Evolutionary conservation across 345 rosid genomes (phyloP).

Genomic region (Gossypium sturtianum): DNA sequence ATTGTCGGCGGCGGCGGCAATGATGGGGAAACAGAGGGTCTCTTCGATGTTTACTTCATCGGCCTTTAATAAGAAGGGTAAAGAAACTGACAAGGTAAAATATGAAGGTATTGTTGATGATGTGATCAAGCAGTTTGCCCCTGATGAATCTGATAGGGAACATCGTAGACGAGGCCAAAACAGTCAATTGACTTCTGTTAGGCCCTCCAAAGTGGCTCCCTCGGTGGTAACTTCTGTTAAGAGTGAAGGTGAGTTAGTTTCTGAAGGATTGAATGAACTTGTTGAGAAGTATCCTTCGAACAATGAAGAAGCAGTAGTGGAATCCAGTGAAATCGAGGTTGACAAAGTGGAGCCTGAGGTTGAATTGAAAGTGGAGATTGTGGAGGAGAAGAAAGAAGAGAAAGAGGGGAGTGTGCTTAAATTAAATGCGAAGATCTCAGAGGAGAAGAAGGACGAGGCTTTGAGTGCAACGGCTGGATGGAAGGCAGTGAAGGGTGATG

Average conservation of each 20-base stretch:
- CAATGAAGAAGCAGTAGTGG: neutral
- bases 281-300: slow-evolving; percentile 17
- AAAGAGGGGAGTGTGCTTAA: slow-evolving; percentile 26
- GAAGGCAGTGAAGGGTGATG: slow-evolving; percentile 54
- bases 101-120: slow-evolving; percentile 72
- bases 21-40: slow-evolving; percentile 80
- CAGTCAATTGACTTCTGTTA: slow-evolving; percentile 4
- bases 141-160: slow-evolving; percentile 69
- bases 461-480: slow-evolving; percentile 83
- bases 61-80: slow-evolving; percentile 59
- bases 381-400: slow-evolving; percentile 18
- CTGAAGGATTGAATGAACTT: slow-evolving; percentile 8
- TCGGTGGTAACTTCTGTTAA: slow-evolving; percentile 12
- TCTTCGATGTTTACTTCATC: slow-evolving; percentile 77
- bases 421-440: slow-evolving; percentile 65
- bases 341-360: slow-evolving; percentile 28
- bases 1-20: slow-evolving; percentile 68
- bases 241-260: slow-evolving; percentile 25
- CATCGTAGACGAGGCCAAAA: slow-evolving; percentile 47
- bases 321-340: neutral
- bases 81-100: slow-evolving; percentile 54
- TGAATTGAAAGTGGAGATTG: slow-evolving; percentile 12
- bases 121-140: slow-evolving; percentile 72
- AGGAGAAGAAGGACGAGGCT: slow-evolving; percentile 53
- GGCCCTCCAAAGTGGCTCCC: neutral